These are phyloP conservation scores for Dactylonectria estremocensis DNA, from an alignment of 2,329 filamentous ascomycete genomes.

Conservation along the genomic window DNA sequence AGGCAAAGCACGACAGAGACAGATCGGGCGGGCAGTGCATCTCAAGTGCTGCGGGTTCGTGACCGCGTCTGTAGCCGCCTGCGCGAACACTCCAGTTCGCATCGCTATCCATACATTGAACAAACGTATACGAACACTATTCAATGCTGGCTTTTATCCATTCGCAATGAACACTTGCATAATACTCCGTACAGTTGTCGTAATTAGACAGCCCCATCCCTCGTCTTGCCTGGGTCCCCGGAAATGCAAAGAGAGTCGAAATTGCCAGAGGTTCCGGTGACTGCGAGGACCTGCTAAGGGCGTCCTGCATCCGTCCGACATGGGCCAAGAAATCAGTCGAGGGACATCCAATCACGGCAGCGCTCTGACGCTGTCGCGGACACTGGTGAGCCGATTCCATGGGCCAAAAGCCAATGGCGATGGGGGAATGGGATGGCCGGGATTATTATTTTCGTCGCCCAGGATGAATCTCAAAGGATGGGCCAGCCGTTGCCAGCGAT, in stretches of 20 bases:
- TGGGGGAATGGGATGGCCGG: slow-evolving; percentile 32
- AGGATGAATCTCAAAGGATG: slow-evolving; percentile 35
- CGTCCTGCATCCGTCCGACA: neutral
- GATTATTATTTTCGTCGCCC: slow-evolving; percentile 19
- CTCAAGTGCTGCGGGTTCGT: slow-evolving; percentile 39
- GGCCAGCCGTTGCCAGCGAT: slow-evolving; percentile 36
- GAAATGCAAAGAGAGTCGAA: slow-evolving; percentile 2
- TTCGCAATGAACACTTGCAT: neutral
- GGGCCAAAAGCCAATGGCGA: slow-evolving; percentile 17
- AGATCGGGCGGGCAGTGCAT: slow-evolving; percentile 21
- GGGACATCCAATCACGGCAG: slow-evolving; percentile 24
- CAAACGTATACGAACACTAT: too few relatives aligned
- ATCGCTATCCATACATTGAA: too few relatives aligned
- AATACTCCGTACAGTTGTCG: neutral
- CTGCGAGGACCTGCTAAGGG: neutral
- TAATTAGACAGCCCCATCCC: neutral
- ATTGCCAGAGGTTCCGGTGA: neutral
- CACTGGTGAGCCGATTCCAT: slow-evolving; percentile 19
- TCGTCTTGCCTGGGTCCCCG: neutral
- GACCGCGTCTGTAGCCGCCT: slow-evolving; percentile 31
- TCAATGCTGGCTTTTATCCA: neutral
- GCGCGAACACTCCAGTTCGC: slow-evolving; percentile 2
- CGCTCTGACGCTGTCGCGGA: slow-evolving; percentile 25
- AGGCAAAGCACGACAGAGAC: slow-evolving; percentile 28
- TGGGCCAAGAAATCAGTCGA: slow-evolving; percentile 23